Evolutionary conservation across 148 eudicot species (phyloP), one percentile per base, ranked within the genome.

Genomic region (Camellia japonica): DNA sequence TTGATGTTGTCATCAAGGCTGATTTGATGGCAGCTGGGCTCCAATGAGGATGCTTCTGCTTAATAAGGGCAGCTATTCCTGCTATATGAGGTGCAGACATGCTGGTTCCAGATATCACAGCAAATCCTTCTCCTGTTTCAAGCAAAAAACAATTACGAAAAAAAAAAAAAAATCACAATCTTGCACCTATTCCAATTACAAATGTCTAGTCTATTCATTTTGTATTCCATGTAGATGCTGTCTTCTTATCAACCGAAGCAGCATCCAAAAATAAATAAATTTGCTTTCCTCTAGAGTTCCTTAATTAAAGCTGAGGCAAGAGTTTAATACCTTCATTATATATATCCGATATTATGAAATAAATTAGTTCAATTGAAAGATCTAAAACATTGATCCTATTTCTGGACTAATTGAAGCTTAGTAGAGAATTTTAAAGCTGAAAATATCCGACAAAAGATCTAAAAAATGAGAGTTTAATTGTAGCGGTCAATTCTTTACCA

Each of bases 11-110:
- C 99, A 94, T 97, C 82, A 97, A 85, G 71, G 99, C 97, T 52
- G 99, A 97, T 78, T 92, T 97, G 70, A 97, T 97, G 42, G 99
- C 99, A n/a, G 99, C 94, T 43, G 99, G 98, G 81, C 98, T 97
- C 99, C 99, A 97, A 61, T 20, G 90, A 74, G 93, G 98, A 79
- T 94, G 94, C 85, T 91, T 90, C 81, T 94, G 99, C 95, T 97
- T 97, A 74, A 97, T 75, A 10, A 97, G 92, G 76, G 99, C 98
- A 43, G 99, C 99, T 80, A 97, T 97, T 56, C 99, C 99, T 2
- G 99, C 90, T 71, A 97, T 92, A 86, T 97, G 99, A 41, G 99
- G 99, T 38, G 99, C 98, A 71, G 99, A 98, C 99, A 97, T 97
- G 94, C 99, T 97, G 12, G 99, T 97, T 72, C 99, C 99, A 71